Evolutionary conservation across 2,329 filamentous ascomycete genomes (phyloP), one percentile per base, ranked within the genome.

Genomic region (Leptographium wingfieldii): DNA sequence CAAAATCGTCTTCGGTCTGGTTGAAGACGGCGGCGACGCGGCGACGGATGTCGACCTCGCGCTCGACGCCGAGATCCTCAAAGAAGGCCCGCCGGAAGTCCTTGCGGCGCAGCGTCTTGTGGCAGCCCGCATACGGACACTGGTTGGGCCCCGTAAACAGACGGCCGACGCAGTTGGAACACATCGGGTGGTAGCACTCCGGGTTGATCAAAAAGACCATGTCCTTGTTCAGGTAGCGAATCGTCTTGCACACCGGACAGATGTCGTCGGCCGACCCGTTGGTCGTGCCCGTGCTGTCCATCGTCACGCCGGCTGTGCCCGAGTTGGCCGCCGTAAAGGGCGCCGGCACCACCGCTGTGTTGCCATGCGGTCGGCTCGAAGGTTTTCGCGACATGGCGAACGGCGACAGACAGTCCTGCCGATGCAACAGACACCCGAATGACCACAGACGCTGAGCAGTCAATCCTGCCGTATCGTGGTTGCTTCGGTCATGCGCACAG

Each of bases 161-260:
- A 60, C 92, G 88, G 73, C 92, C 88, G 51, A 97, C 92, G 76
- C 94, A 99, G 60, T 89, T 92, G 72, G 90, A 87, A 78, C 94
- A 99, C 90, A 99, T 97, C 66, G 90, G 90, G 79, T 99, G 94
- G 78, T 99, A 99, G 81, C 94, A 99, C 78, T 95, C 91, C 10
- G 92, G 90, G 72, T 97, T 96, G 76, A 99, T 92, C 67, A 94
- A 87, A 75, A 99, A 97, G 65, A 87, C 82, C 82, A 99, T 92
- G 75, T 91, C 87, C 63, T 85, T 86, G 77, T 96, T 96, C 68
- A 97, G 87, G 77, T 97, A 97, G 65, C 91, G 89, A 62, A 89
- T 90, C 62, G 91, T 95, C 76, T 96, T 96, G 87, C 94, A 99
- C 66, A 97, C 90, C 61, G 92, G 94, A 76, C 94, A 99, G 70